phyloP scores from a whole-genome alignment of 768 basidiomycete species.

The Cystobasidium onofrii region DNA sequence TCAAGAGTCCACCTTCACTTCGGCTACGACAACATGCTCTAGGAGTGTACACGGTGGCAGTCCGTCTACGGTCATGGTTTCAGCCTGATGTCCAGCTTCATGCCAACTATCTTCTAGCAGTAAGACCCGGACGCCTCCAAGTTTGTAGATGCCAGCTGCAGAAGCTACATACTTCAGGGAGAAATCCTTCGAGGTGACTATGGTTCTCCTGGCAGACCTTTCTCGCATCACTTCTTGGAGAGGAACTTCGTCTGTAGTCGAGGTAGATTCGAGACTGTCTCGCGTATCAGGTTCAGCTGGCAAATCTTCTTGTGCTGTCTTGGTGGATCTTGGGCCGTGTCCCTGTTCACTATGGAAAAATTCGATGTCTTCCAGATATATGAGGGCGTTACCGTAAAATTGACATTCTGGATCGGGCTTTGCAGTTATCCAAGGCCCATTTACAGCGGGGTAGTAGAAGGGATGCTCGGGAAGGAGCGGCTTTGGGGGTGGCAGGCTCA shows the following conservation, averaged over 20 bases:
- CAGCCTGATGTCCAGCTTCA: not conserved
- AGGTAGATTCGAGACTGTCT: not conserved
- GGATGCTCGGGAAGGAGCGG: slow-evolving; percentile 9
- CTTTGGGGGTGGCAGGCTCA: not conserved
- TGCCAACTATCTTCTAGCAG: slow-evolving; percentile 4
- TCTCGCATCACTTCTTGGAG: slow-evolving; percentile 1
- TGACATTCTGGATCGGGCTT: not conserved
- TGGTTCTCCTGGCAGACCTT: not conserved
- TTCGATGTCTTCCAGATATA: not conserved
- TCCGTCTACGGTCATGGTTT: not conserved
- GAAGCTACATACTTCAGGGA: not conserved
- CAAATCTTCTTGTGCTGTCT: not conserved
- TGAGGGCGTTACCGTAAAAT: not conserved
- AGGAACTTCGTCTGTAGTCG: slow-evolving; percentile 1
- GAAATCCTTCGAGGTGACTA: not conserved
- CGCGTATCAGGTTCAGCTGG: not conserved
- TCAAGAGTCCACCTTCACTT: not conserved
- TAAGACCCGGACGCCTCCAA: slow-evolving; percentile 13
- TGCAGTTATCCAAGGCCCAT: not conserved
- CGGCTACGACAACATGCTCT: slow-evolving; percentile 4
- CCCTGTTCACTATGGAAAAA: not conserved
- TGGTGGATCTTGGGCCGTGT: not conserved
- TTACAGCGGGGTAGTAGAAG: not conserved
- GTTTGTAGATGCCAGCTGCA: not conserved
- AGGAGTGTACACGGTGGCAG: not conserved